Evolutionary conservation across 495 filamentous ascomycete species (phyloP).

Genomic region (Aspergillus haitiensis): DNA sequence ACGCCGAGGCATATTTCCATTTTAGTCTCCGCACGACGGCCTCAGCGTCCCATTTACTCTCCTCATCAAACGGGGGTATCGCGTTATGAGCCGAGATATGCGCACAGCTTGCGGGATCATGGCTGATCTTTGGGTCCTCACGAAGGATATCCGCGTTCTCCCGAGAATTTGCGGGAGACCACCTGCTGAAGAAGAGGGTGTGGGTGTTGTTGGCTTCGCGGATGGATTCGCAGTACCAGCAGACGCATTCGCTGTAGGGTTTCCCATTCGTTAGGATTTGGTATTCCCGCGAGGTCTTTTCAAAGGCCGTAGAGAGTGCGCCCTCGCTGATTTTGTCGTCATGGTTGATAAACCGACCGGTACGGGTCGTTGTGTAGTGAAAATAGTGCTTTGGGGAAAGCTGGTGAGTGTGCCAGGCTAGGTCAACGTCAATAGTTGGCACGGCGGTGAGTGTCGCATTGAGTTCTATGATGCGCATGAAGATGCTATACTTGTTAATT

Average conservation of each 20-base stretch:
- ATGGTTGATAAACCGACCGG: constrained; percentile 66
- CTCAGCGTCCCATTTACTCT: no score
- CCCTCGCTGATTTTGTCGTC: constrained; percentile 79
- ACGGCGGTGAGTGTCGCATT: constrained; percentile 61
- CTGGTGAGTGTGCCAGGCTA: constrained; percentile 72
- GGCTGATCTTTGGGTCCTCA: constrained; percentile 55
- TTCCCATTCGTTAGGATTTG: constrained; percentile 57
- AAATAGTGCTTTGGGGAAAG: constrained; percentile 66
- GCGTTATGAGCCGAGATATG: constrained; percentile 75
- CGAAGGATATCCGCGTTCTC: constrained; percentile 48
- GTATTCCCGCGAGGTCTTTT: constrained; percentile 73
- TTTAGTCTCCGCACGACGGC: constrained; percentile 61
- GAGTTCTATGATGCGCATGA: constrained; percentile 62
- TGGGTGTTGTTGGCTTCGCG: constrained; percentile 56
- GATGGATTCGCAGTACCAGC: constrained; percentile 88
- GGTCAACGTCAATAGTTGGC: constrained; percentile 84
- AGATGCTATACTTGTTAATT: constrained; percentile 67
- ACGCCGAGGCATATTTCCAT: constrained; percentile 62
- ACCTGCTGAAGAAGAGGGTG: constrained; percentile 39
- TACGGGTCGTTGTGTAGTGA: constrained; percentile 42
- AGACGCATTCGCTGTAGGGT: constrained; percentile 80
- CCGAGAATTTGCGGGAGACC: constrained; percentile 34
- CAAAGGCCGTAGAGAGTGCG: constrained; percentile 62
- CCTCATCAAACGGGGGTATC: constrained; percentile 31
- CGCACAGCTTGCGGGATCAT: constrained; percentile 59